Evolutionary conservation across 139 green algal species (phyloP).

Genomic region (Edaphochlamys debaryana): DNA sequence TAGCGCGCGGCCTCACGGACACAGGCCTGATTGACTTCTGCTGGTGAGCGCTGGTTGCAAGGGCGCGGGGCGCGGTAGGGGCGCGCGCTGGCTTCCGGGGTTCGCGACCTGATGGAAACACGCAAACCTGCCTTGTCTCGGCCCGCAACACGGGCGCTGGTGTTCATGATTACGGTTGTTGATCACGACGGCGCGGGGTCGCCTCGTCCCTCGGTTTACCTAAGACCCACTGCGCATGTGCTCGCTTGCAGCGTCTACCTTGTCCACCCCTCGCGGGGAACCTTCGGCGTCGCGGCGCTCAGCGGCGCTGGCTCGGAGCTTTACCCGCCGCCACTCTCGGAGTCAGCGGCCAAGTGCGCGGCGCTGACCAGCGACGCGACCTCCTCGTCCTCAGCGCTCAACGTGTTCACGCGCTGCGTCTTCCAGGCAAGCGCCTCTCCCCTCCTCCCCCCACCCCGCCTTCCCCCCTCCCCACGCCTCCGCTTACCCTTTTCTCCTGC

Average conservation of each 20-base stretch:
- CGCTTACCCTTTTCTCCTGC: neutral
- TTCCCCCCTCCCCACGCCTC: neutral
- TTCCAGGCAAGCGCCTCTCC: conserved; percentile 27
- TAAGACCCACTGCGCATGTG: too few relatives aligned
- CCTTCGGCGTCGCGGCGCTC: conserved; percentile 9
- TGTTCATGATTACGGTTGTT: too few relatives aligned
- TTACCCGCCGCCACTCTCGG: neutral
- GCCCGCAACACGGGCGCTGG: too few relatives aligned
- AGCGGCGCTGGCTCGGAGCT: conserved; percentile 23
- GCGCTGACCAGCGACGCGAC: neutral
- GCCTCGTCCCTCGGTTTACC: too few relatives aligned
- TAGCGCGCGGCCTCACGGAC: neutral
- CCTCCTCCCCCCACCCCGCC: too few relatives aligned
- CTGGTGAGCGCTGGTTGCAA: conserved; percentile 9
- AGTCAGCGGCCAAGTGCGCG: neutral
- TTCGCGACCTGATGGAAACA: too few relatives aligned
- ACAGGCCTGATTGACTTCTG: conserved; percentile 28
- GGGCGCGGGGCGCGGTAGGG: too few relatives aligned
- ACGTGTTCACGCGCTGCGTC: conserved; percentile 40
- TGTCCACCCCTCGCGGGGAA: conserved; percentile 1
- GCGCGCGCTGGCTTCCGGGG: too few relatives aligned
- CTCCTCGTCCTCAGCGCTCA: neutral
- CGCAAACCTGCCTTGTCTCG: too few relatives aligned
- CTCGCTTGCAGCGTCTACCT: conserved; percentile 42
- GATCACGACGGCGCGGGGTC: too few relatives aligned